Evolutionary conservation across 2,329 filamentous ascomycete genomes (phyloP).

Genomic region (Alternaria longipes): DNA sequence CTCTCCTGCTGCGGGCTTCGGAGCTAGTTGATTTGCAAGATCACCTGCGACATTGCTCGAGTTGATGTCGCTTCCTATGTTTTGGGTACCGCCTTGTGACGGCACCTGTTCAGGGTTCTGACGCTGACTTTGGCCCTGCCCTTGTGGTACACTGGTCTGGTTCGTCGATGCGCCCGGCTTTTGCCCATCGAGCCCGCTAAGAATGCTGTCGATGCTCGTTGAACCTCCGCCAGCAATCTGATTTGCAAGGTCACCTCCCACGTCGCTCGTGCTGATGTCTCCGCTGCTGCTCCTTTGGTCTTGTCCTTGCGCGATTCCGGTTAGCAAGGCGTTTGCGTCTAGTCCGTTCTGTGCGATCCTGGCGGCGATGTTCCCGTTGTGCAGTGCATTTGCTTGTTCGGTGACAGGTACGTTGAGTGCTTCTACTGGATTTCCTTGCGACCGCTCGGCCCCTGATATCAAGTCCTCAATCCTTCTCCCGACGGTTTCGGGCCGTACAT

Average conservation of each 20-base stretch:
- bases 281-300: conserved; percentile 7
- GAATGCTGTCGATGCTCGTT: conserved; percentile 19
- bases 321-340: conserved; percentile 31
- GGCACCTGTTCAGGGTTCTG: conserved; percentile 2
- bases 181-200: conserved; percentile 23
- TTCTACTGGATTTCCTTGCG: conserved; percentile 19
- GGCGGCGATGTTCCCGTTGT: conserved; percentile 20
- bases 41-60: conserved; percentile 7
- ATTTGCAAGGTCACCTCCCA: conserved; percentile 28
- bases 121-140: conserved; percentile 13
- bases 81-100: not conserved
- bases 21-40: conserved; percentile 14
- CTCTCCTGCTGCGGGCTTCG: not conserved
- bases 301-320: conserved; percentile 24
- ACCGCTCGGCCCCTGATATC: conserved; percentile 33
- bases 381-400: conserved; percentile 19
- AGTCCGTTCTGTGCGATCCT: conserved; percentile 28
- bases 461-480: conserved; percentile 40
- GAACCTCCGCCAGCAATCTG: conserved; percentile 30
- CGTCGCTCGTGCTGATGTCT: conserved; percentile 17
- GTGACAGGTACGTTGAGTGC: conserved; percentile 20
- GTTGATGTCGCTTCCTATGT: conserved; percentile 10
- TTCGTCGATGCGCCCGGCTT: conserved; percentile 19
- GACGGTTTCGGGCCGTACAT: conserved; percentile 32
- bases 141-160: conserved; percentile 12